A percentile compares a stretch with the other conserved stretches of the same genome.
Conservation (phyloP, 176 grass and related monocot species). For the Cenchrus fungigraminus region DNA sequence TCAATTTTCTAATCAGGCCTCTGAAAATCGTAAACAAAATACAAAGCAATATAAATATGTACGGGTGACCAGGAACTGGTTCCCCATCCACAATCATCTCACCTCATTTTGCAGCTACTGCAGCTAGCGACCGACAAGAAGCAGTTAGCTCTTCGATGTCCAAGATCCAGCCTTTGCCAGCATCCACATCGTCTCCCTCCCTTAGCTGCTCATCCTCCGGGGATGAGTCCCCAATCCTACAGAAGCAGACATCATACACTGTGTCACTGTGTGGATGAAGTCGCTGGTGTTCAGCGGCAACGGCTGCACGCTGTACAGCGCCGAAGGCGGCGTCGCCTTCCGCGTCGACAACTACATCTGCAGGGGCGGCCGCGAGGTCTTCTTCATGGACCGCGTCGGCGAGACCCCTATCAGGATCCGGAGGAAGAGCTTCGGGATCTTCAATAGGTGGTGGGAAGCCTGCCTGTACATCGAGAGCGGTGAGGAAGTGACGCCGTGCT, state of each 20-base stretch:
- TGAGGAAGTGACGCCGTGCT: conserved; percentile 51
- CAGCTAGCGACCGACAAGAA: not conserved
- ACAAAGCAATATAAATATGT: not conserved
- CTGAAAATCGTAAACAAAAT: not conserved
- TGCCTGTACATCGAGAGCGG: not conserved
- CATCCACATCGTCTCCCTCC: not conserved
- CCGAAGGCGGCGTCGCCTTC: conserved; percentile 53
- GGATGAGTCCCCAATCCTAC: not conserved
- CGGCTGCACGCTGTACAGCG: conserved; percentile 72
- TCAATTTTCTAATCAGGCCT: too few species aligned
- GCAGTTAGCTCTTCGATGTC: conserved; percentile 5
- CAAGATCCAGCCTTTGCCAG: conserved; percentile 36
- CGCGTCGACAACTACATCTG: conserved; percentile 80
- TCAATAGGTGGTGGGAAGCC: conserved; percentile 36
- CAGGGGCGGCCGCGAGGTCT: conserved; percentile 52
- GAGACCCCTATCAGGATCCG: conserved; percentile 54
- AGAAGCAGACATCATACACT: conserved; percentile 47
- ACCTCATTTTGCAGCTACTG: not conserved
- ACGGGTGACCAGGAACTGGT: not conserved
- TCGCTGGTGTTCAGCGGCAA: conserved; percentile 76
- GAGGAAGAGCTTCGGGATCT: conserved; percentile 42
- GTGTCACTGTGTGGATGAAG: conserved; percentile 74
- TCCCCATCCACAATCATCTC: not conserved
- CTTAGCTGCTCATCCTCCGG: not conserved
- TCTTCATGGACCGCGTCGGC: conserved; percentile 71